Evolutionary conservation across 495 filamentous ascomycete species (phyloP).

Genomic region (Trichocladium uniseriatum): DNA sequence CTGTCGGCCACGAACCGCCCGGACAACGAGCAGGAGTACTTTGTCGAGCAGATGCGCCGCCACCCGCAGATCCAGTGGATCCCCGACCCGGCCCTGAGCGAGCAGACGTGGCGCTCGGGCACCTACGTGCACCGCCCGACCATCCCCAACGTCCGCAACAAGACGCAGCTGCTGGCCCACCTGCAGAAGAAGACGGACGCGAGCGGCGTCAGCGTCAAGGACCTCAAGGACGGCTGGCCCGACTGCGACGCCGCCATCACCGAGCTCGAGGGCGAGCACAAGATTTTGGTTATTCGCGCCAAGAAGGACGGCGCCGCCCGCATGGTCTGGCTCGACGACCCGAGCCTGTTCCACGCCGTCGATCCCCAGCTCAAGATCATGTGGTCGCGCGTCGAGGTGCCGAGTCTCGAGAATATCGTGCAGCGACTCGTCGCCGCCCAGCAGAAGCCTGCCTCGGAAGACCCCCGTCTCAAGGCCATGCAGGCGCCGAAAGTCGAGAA

Average conservation of each 20-base stretch:
- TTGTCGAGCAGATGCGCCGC: constrained; percentile 40
- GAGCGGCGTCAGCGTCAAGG: constrained; percentile 68
- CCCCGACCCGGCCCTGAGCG: constrained; percentile 47
- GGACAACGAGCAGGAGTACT: constrained; percentile 34
- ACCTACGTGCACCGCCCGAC: constrained; percentile 71
- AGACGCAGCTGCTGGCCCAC: constrained; percentile 64
- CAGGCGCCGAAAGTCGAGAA: constrained; percentile 54
- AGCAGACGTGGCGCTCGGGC: constrained; percentile 46
- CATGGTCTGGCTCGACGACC: constrained; percentile 83
- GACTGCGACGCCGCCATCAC: constrained; percentile 69
- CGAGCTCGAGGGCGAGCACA: constrained; percentile 65
- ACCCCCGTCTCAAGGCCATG: constrained; percentile 51
- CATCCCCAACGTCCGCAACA: constrained; percentile 63
- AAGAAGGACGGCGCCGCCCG: constrained; percentile 85
- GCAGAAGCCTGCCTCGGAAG: constrained; percentile 70
- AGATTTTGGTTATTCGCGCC: constrained; percentile 74
- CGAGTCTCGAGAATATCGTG: constrained; percentile 63
- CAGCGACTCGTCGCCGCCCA: constrained; percentile 62
- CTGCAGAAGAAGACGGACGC: constrained; percentile 76
- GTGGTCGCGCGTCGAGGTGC: constrained; percentile 76
- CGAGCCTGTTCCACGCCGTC: constrained; percentile 61
- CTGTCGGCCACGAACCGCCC: constrained; percentile 52
- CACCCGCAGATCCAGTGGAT: constrained; percentile 66
- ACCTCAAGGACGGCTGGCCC: constrained; percentile 91
- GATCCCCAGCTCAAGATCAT: constrained; percentile 73